These are phyloP conservation scores for Neonectria punicea DNA, from an alignment of 2,329 filamentous ascomycete genomes.

Conservation along the genomic window DNA sequence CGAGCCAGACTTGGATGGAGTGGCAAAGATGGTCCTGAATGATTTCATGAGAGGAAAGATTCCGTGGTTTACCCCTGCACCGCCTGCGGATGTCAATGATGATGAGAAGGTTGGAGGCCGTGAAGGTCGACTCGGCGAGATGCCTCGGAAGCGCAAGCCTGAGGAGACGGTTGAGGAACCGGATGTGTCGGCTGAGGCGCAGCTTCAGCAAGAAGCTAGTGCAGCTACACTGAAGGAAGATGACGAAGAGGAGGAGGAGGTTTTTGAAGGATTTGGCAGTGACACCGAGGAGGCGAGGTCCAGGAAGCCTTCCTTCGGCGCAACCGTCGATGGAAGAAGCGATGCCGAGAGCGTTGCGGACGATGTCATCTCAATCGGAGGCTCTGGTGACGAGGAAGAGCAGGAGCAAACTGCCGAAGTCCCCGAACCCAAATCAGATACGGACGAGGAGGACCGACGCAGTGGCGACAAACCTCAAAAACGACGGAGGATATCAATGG, in stretches of 20 bases:
- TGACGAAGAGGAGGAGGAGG: conserved; percentile 50
- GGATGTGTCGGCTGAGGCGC: conserved; percentile 47
- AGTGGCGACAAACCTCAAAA: conserved; percentile 40
- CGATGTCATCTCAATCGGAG: conserved; percentile 45
- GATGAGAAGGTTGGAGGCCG: conserved; percentile 72
- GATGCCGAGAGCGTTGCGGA: conserved; percentile 55
- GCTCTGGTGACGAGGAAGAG: conserved; percentile 50
- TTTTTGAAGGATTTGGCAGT: conserved; percentile 52
- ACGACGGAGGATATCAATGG: conserved; percentile 40
- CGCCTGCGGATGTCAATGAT: conserved; percentile 64
- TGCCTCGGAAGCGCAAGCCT: conserved; percentile 81
- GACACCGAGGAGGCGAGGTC: conserved; percentile 48
- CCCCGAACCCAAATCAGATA: conserved; percentile 20
- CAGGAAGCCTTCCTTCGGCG: conserved; percentile 46
- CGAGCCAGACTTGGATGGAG: conserved; percentile 94
- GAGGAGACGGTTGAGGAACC: conserved; percentile 62
- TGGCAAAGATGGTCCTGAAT: conserved; percentile 96
- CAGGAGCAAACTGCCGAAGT: conserved; percentile 6
- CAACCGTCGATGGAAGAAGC: conserved; percentile 46
- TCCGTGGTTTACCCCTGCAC: conserved; percentile 92
- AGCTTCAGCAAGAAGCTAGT: conserved; percentile 42
- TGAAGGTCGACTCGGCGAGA: conserved; percentile 84
- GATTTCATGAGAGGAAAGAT: conserved; percentile 96
- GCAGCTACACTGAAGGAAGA: conserved; percentile 43
- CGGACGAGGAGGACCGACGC: conserved; percentile 36